These are phyloP conservation scores for Dactylellina haptotyla DNA, from an alignment of 2,329 filamentous ascomycete species.

Conservation along the genomic window DNA sequence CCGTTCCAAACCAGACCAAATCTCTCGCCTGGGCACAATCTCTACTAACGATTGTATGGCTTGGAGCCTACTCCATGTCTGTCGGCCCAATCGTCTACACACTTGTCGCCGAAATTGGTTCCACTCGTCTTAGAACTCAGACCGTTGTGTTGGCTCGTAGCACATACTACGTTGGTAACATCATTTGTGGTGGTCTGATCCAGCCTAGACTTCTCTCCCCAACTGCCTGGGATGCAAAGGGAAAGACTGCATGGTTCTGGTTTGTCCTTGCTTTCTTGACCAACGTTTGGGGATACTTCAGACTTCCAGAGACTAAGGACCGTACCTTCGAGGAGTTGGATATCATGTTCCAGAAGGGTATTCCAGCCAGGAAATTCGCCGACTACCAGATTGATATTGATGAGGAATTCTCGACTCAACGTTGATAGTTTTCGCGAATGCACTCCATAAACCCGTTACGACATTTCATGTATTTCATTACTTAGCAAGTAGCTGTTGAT, in stretches of 20 bases:
- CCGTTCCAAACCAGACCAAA: conserved; percentile 60
- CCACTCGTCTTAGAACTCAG: conserved; percentile 65
- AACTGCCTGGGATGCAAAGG: conserved; percentile 55
- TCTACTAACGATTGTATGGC: conserved; percentile 62
- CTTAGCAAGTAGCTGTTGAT: conserved; percentile 33
- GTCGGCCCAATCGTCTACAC: conserved; percentile 65
- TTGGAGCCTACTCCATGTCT: conserved; percentile 63
- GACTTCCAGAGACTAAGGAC: conserved; percentile 64
- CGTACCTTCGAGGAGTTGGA: conserved; percentile 65
- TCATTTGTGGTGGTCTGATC: conserved; percentile 62
- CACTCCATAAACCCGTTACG: conserved; percentile 32
- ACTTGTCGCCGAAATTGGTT: conserved; percentile 64
- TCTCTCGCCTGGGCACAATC: conserved; percentile 63
- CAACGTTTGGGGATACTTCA: conserved; percentile 63
- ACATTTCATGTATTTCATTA: conserved; percentile 32
- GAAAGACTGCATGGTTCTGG: conserved; percentile 63
- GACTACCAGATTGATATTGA: conserved; percentile 61
- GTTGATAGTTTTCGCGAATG: neutral
- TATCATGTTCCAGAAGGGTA: conserved; percentile 62
- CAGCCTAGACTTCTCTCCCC: conserved; percentile 57
- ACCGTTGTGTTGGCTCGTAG: conserved; percentile 64
- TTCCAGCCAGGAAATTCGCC: conserved; percentile 62
- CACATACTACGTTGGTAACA: conserved; percentile 63
- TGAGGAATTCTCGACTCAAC: conserved; percentile 56
- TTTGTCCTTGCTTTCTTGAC: conserved; percentile 61